Evolutionary conservation across 768 basidiomycete genomes (phyloP).

Genomic region (Gymnopilus junonius): DNA sequence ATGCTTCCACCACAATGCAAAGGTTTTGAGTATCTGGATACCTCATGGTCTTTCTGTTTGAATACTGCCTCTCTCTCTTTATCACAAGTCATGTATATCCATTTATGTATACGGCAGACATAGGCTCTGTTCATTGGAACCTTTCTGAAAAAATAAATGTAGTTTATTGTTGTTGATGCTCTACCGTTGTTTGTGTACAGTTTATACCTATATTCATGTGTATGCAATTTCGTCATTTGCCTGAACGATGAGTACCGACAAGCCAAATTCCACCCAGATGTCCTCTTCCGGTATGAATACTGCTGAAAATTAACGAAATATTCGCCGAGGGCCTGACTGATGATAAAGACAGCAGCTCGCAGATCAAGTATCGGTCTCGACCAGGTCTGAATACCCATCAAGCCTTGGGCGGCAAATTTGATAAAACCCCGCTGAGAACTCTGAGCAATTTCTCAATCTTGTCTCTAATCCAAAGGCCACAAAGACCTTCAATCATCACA

Average conservation of each 20-base stretch:
- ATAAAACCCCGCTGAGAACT: slow-evolving; percentile 9
- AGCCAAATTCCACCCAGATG: neutral
- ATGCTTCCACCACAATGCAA: neutral
- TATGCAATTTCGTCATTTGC: neutral
- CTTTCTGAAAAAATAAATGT: neutral
- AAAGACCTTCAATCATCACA: slow-evolving; percentile 38
- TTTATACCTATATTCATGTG: no score
- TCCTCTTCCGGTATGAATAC: neutral
- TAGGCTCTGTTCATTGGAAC: neutral
- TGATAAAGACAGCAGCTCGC: neutral
- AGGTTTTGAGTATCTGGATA: neutral
- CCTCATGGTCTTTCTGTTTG: neutral
- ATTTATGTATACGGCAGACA: neutral
- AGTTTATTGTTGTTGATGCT: neutral
- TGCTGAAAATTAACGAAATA: neutral
- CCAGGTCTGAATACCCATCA: slow-evolving; percentile 16
- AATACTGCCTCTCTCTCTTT: neutral
- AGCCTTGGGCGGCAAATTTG: neutral
- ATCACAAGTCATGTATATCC: neutral
- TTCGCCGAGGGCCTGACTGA: neutral
- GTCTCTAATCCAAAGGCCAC: slow-evolving; percentile 33
- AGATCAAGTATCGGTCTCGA: slow-evolving; percentile 3
- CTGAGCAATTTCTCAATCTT: slow-evolving; percentile 22
- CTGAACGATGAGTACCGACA: neutral
- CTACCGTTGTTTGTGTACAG: neutral